Percentiles rank a stretch among this genome's conserved stretches.
These are phyloP conservation scores for Eutypella sp. DNA, from an alignment of 2,329 filamentous ascomycete species.

Conservation along the genomic window DNA sequence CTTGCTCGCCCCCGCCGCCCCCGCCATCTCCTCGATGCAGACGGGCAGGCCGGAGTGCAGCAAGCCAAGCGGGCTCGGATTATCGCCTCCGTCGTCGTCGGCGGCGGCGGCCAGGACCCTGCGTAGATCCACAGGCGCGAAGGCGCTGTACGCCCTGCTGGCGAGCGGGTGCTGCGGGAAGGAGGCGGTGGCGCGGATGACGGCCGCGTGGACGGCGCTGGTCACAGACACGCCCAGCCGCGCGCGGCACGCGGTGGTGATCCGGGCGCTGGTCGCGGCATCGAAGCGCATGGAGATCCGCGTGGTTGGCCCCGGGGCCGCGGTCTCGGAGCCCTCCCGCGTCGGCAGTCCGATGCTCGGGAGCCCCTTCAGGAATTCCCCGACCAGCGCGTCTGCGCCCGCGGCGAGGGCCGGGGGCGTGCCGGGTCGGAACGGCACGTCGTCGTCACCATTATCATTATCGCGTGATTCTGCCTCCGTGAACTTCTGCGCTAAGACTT, in stretches of 20 bases:
- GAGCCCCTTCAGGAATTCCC: slow-evolving; percentile 8
- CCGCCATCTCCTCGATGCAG: slow-evolving; percentile 8
- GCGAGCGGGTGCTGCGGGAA: slow-evolving; percentile 14
- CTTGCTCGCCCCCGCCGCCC: background rate
- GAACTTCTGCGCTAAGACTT: background rate
- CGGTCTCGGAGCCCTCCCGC: slow-evolving; percentile 1
- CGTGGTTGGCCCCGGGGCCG: slow-evolving; percentile 2
- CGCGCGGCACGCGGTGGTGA: slow-evolving; percentile 7
- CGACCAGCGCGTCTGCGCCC: slow-evolving; percentile 13
- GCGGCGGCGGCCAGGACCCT: slow-evolving; percentile 1
- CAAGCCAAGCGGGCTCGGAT: slow-evolving; percentile 5
- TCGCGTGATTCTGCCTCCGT: background rate
- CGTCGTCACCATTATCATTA: too few relatives aligned
- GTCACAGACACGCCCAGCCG: slow-evolving; percentile 12
- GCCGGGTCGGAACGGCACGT: background rate
- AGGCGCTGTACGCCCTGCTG: slow-evolving; percentile 14
- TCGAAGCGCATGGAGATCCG: slow-evolving; percentile 5
- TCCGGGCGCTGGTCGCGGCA: slow-evolving; percentile 2
- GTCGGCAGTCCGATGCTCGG: slow-evolving; percentile 20
- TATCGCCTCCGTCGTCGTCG: background rate
- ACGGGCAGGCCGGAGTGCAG: slow-evolving; percentile 16
- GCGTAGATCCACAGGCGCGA: slow-evolving; percentile 15
- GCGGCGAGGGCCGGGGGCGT: slow-evolving; percentile 1
- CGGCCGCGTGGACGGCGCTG: slow-evolving; percentile 16
- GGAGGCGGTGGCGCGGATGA: slow-evolving; percentile 12